A percentile compares a stretch with the other conserved stretches of the same genome.
These are phyloP conservation scores for Ustilago loliicola DNA, from an alignment of 1,284 basidiomycete species.

Conservation along the genomic window DNA sequence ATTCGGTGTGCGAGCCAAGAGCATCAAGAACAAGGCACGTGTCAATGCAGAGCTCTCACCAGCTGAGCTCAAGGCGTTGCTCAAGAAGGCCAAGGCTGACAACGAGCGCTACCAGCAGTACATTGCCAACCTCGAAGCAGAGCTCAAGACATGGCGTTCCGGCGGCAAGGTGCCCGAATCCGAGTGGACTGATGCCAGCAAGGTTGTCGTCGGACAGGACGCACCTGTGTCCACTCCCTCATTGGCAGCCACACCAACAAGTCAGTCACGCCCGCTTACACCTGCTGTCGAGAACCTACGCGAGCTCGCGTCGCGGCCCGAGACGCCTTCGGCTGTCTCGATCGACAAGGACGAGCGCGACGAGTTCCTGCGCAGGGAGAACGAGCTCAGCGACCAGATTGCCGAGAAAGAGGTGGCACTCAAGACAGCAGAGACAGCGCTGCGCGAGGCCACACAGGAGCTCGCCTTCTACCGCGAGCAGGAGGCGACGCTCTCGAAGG, in stretches of 20 bases:
- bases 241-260: slow-evolving; percentile 21
- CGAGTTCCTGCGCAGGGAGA: slow-evolving; percentile 95
- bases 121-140: slow-evolving; percentile 89
- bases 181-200: slow-evolving; percentile 84
- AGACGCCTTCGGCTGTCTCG: slow-evolving; percentile 80
- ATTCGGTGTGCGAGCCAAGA: slow-evolving; percentile 94
- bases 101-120: slow-evolving; percentile 87
- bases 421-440: slow-evolving; percentile 56
- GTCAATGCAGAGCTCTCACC: slow-evolving; percentile 99
- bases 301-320: slow-evolving; percentile 73
- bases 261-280: slow-evolving; percentile 76
- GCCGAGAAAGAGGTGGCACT: slow-evolving; percentile 78
- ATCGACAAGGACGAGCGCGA: slow-evolving; percentile 97
- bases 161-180: slow-evolving; percentile 88
- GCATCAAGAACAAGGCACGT: slow-evolving; percentile 99
- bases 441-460: slow-evolving; percentile 78
- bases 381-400: slow-evolving; percentile 92
- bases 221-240: slow-evolving; percentile 66
- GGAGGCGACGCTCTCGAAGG: slow-evolving; percentile 59
- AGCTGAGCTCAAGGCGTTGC: slow-evolving; percentile 89
- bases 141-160: slow-evolving; percentile 88
- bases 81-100: slow-evolving; percentile 90
- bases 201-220: slow-evolving; percentile 72
- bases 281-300: slow-evolving; percentile 83
- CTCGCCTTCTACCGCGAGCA: slow-evolving; percentile 91